Percentiles rank a stretch among this genome's conserved stretches.
Conservation (phyloP, 148 eudicot species). For the Cornus suecica region DNA sequence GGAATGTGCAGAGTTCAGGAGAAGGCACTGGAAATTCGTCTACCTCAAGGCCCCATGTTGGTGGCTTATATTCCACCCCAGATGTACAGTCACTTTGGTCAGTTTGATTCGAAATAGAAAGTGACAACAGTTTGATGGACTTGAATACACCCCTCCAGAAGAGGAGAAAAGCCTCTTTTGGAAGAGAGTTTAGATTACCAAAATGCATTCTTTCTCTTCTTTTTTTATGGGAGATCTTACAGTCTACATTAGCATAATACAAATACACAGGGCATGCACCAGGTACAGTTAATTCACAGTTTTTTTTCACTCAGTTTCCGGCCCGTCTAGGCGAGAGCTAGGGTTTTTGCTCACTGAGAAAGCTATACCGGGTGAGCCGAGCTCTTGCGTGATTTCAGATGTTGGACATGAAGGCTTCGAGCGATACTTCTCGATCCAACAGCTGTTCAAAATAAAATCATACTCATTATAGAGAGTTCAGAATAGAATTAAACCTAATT, state of each 20-base stretch:
- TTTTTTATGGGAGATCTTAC: slow-evolving; percentile 55
- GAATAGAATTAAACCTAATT: too few relatives aligned
- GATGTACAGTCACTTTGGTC: slow-evolving; percentile 97
- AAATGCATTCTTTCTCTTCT: slow-evolving; percentile 53
- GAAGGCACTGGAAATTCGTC: slow-evolving; percentile 55
- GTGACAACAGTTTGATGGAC: slow-evolving; percentile 34
- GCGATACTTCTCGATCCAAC: too few relatives aligned
- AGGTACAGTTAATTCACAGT: slow-evolving; percentile 25
- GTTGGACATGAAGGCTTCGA: too few relatives aligned
- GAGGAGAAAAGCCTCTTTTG: slow-evolving; percentile 55
- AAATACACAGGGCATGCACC: slow-evolving; percentile 47
- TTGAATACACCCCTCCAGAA: slow-evolving; percentile 39
- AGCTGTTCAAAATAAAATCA: too few relatives aligned
- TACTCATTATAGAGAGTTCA: too few relatives aligned
- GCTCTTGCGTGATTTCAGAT: too few relatives aligned
- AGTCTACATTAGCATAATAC: slow-evolving; percentile 54
- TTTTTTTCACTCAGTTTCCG: not conserved
- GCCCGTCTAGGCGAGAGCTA: not conserved
- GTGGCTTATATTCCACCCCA: slow-evolving; percentile 75
- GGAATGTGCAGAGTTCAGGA: slow-evolving; percentile 45
- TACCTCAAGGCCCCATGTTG: slow-evolving; percentile 49
- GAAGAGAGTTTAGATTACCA: slow-evolving; percentile 46
- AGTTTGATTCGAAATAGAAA: slow-evolving; percentile 50
- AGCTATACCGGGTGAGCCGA: too few relatives aligned
- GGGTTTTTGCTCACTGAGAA: not conserved